Base-by-base conservation (phyloP, 139 green algal species). In the Desmodesmus armatus region DNA sequence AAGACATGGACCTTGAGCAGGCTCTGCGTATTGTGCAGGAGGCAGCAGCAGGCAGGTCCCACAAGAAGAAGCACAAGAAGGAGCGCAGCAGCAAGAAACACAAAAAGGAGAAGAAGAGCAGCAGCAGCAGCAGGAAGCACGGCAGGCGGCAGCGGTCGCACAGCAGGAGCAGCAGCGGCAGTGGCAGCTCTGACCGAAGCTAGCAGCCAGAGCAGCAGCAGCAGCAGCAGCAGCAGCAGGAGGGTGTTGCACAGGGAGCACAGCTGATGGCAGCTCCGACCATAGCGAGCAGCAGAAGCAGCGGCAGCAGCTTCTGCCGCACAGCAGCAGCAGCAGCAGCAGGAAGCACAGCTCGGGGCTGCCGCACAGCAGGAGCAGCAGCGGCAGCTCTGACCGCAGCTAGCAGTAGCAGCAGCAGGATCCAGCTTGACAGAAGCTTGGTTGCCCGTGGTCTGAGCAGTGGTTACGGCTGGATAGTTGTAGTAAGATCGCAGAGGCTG, bases 11-110 rank as follows among this genome's bases (percentile, higher is more conserved):
- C n/a, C 63, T 91, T 2, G 84, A 87, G 39, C 73, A 89, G 49
- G 88, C 88, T 9, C 35, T 91, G n/a, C 63, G 73, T 4, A 87
- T 91, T 37, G 40, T 91, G 43, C 62, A 91, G 63, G 62, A 44
- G 27, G 58, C 75, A 33, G 80, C 71, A 5, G 80, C 31, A 33
- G 49, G 77, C 82, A 29, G 37, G 31, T 79, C 82, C 31, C 79
- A 82, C 33, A 77, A 78, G 9, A 72, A 73, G 25, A 75, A 80
- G n/a, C n/a, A 51, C 60, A 82, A 83, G 5, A 79, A 79, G 33
- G 67, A 87, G 25, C 37, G 82, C 5, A 80, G 77, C 27, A 37
- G 79, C 13, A 80, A 82, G 51, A 85, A 84, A 27, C 62, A 75
- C 9, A 73, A 77, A 29, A 73, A 88, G n/a, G 69, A 85, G 23